Base-by-base conservation (phyloP, 1,284 basidiomycete genomes). In the Thecaphora thlaspeos region DNA sequence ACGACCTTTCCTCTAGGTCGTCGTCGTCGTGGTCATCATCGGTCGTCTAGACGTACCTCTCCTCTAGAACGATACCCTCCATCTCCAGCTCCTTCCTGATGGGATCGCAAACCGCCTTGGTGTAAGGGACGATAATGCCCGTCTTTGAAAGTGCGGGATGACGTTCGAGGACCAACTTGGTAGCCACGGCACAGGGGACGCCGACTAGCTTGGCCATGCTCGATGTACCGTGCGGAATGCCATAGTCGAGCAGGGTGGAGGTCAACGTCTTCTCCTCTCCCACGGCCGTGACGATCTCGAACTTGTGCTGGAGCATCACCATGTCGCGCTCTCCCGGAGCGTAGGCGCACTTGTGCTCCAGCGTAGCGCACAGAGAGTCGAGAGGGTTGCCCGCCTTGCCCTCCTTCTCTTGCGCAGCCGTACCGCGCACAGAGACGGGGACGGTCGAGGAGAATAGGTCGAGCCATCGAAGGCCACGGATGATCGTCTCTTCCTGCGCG, bases 131-230 rank as follows among this genome's bases (percentile, higher is more conserved):
- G 51, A 88, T 84, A n/a, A 97, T 84, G 34, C 67, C 67, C 5
- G 56, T 32, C 53, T 84, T 85, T 69, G 82, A 86, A 73, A 97
- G 42, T 67, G 71, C 62, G 55, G 75, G 61, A 51, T 77, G 56
- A 19, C 88, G 88, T 75, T 91, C 88, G 21, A 88, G 79, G 2
- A 93, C 82, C 18, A 83, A 80, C 65, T 88, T 77, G 1, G 14
- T 86, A 11, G 94, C 93, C 72, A 97, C 88, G 69, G 91, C 94
- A 76, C 91, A 95, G 3, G 94, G 94, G 14, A 97, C 80, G 66
- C 94, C 94, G 46, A 96, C 93, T 1, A 89, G 90, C 42, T 86
- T 83, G 12, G 92, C 91, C 94, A 98, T 98, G n/a, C 91, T 91
- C 28, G 89, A 90, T 71, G 89, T 84, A 2, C 92, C 92, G 55